These are phyloP conservation scores for Vigna reflexopilosa DNA, from an alignment of 306 rosid species.

Conservation along the genomic window DNA sequence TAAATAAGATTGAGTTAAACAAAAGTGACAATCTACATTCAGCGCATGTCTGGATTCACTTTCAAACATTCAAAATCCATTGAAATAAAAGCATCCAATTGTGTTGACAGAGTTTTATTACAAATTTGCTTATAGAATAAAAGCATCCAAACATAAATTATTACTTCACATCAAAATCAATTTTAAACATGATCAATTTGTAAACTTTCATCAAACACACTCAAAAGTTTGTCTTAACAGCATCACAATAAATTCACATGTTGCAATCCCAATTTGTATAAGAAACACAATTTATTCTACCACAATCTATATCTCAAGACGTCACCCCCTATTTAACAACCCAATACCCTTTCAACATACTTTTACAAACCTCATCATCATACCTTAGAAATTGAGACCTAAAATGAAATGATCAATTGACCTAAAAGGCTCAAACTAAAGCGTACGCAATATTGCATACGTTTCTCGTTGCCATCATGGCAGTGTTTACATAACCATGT, in stretches of 20 bases:
- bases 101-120: not conserved
- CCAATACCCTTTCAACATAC: not conserved
- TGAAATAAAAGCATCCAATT: not conserved
- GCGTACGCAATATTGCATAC: not conserved
- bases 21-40: not conserved
- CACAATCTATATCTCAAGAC: not conserved
- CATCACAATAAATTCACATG: not conserved
- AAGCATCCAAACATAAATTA: not conserved
- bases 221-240: not conserved
- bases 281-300: not conserved
- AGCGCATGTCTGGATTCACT: not conserved
- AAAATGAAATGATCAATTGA: not conserved
- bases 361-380: constrained; percentile 14
- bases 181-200: not conserved
- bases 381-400: not conserved
- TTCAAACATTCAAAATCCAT: not conserved
- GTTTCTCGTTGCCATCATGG: not conserved
- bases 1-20: constrained; percentile 13
- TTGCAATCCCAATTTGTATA: not conserved
- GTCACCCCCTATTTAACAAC: constrained; percentile 12
- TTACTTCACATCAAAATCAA: not conserved
- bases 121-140: not conserved
- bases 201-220: not conserved
- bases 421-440: constrained; percentile 5
- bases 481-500: not conserved